phyloP scores from a whole-genome alignment of 176 grass and related monocot species.

The Elymus sibiricus region DNA sequence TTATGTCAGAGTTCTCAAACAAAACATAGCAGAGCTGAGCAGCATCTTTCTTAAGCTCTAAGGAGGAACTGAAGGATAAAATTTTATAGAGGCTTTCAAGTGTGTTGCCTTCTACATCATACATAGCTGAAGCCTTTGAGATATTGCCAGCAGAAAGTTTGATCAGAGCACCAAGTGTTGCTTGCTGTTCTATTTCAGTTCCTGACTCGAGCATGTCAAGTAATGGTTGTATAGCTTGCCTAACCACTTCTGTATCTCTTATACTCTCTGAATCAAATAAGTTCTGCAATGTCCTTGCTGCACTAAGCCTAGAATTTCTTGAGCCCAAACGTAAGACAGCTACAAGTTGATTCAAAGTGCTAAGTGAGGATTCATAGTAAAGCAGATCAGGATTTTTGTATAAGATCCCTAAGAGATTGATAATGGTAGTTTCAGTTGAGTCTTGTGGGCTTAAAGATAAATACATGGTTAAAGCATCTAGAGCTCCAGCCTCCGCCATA shows the following conservation, averaged over 20 bases:
- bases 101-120: conserved; percentile 76
- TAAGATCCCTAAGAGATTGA: conserved; percentile 74
- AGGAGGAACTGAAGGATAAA: conserved; percentile 60
- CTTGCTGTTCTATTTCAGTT: conserved; percentile 92
- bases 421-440: conserved; percentile 86
- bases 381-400: conserved; percentile 84
- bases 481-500: conserved; percentile 85
- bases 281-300: conserved; percentile 78
- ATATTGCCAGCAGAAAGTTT: conserved; percentile 76
- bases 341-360: conserved; percentile 89
- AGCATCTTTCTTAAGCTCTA: conserved; percentile 92
- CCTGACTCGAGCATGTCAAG: conserved; percentile 93
- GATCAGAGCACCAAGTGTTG: conserved; percentile 74
- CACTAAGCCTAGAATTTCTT: conserved; percentile 88
- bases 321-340: conserved; percentile 89
- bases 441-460: conserved; percentile 96
- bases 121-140: conserved; percentile 77
- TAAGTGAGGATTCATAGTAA: conserved; percentile 80
- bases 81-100: conserved; percentile 92
- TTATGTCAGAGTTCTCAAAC: conserved; percentile 76
- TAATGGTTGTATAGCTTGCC: conserved; percentile 89
- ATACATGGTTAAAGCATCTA: conserved; percentile 91
- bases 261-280: conserved; percentile 90
- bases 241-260: conserved; percentile 88
- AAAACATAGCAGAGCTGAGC: conserved; percentile 92